A percentile compares a stretch with the other conserved stretches of the same genome.
These are phyloP conservation scores for Pseudofabraea citricarpa DNA, from an alignment of 2,329 filamentous ascomycete genomes.

Conservation along the genomic window DNA sequence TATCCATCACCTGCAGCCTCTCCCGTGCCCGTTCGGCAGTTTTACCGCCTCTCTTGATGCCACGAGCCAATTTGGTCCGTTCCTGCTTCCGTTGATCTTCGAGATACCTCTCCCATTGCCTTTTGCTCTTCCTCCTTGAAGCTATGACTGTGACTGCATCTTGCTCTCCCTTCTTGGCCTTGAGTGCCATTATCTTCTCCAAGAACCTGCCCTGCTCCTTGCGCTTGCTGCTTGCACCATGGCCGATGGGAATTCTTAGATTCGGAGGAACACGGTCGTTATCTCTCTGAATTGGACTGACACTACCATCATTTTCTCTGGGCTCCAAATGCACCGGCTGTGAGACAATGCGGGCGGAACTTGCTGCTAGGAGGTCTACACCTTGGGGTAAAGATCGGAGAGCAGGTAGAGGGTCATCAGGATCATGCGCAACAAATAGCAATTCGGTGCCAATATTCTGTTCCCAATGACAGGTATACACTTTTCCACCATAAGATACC, in stretches of 20 bases:
- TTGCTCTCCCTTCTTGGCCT: conserved; percentile 57
- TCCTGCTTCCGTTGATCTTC: conserved; percentile 14
- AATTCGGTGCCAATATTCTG: conserved; percentile 81
- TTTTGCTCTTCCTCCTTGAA: conserved; percentile 22
- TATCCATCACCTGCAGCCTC: conserved; percentile 17
- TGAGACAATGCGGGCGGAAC: conserved; percentile 65
- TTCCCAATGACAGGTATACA: conserved; percentile 78
- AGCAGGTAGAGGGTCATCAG: conserved; percentile 35
- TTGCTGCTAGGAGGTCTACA: conserved; percentile 69
- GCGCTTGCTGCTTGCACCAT: conserved; percentile 23
- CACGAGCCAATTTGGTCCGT: conserved; percentile 10
- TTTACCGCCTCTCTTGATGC: conserved; percentile 10
- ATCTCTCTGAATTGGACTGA: conserved; percentile 19
- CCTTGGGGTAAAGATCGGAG: conserved; percentile 49
- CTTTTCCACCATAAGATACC: conserved; percentile 70
- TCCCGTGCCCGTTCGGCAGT: conserved; percentile 7
- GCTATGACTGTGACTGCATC: conserved; percentile 62
- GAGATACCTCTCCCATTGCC: conserved; percentile 14
- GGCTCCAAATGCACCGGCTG: conserved; percentile 53
- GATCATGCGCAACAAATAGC: conserved; percentile 56
- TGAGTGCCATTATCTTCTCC: conserved; percentile 60
- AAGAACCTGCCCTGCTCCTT: conserved; percentile 51
- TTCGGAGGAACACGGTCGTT: conserved; percentile 25
- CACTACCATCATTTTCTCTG: not conserved
- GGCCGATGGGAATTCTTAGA: conserved; percentile 13